Base-by-base conservation (phyloP, 1,284 basidiomycete genomes). In the Papiliotrema flavescens region DNA sequence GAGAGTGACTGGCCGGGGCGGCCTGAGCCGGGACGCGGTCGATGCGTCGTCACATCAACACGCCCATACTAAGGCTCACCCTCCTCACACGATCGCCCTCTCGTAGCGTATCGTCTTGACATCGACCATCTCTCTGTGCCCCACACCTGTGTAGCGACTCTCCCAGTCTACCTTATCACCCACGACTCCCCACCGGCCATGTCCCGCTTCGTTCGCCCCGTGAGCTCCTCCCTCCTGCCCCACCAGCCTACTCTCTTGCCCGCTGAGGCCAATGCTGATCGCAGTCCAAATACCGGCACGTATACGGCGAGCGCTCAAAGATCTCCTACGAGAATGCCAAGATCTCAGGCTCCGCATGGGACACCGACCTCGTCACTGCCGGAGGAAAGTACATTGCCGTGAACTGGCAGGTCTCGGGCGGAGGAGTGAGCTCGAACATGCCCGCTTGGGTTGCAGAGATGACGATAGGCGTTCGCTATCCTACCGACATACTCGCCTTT, bases 331-430 rank as follows among this genome's bases (percentile, higher is more conserved):
- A 98, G 76, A 97, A 97, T 69, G 83, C 94, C 67, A 97, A 97
- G 77, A 82, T 90, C 35, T 87, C 88, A 49, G 86, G 84, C 70
- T 89, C 84, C 62, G 92, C 95, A 17, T 98, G 92, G 92, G 95
- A 98, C 76, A 98, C 95, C 45, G 96, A 98, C 75, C 80, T 98
- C 61, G 80, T 97, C 63, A 82, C 89, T 60, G 89, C 89, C n/a
- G 90, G 89, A 60, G 86, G 81, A 44, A 75, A 73, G 56, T 73
- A 75, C 56, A 48, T 75, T 17, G 69, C 73, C 44, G 64, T 98
- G 58, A 98, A 98, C 82, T 98, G 93, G 91, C 90, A 92, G 76
- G 85, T 89, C 22, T 90, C 91, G 0, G 95, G 95, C 28, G 95
- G 95, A 23, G 95, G 95, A 53, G 73, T 74, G 43, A 65, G 72